Evolutionary conservation across 257 asterid genomes (phyloP), one percentile per base, ranked within the genome.

Genomic region (Voacanga thouarsii): DNA sequence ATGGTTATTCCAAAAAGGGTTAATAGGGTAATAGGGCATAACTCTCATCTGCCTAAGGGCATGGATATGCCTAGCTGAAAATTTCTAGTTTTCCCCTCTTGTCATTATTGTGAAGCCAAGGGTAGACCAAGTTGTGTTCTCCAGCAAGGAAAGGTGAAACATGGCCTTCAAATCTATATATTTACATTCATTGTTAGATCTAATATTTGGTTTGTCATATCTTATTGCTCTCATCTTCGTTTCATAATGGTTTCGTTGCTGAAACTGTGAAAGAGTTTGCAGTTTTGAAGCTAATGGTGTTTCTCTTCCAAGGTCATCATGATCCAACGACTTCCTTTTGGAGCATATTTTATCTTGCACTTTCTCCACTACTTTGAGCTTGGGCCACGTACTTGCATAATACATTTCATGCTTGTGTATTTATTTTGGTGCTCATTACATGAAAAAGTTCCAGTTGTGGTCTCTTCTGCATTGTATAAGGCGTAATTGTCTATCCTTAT

Each of bases 281-380:
- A 55, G 74, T 56, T 78, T 68, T 57, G n/a, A 78, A 24, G 78
- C 64, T 21, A 64, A 74, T 12, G 77, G 77, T 10, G 69, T 50
- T 30, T 51, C n/a, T 59, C 80, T 33, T 60, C 80, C 72, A 24
- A 64, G 37, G 41, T 57, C 67, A 65, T 82, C 86, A 10, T 41
- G 67, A 83, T 83, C 79, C 84, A 84, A 75, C 72, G 82, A 79
- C 72, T 49, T 75, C 51, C 71, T 64, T 2, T 71, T 59, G n/a
- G 28, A 19, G 71, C 41, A 57, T 49, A 53, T 15, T 75, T 55
- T 76, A 39, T 26, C 80, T 51, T 91, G 94, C 79, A 74, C 85
- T 65, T 90, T 85, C 87, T 88, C 96, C 72, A 75, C 90, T 55
- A 71, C 91, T 68, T 78, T 94, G 60, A 76, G 88, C 64, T 76